Conservation (phyloP, 2,329 filamentous ascomycete species). For the Aspergillus hortae region DNA sequence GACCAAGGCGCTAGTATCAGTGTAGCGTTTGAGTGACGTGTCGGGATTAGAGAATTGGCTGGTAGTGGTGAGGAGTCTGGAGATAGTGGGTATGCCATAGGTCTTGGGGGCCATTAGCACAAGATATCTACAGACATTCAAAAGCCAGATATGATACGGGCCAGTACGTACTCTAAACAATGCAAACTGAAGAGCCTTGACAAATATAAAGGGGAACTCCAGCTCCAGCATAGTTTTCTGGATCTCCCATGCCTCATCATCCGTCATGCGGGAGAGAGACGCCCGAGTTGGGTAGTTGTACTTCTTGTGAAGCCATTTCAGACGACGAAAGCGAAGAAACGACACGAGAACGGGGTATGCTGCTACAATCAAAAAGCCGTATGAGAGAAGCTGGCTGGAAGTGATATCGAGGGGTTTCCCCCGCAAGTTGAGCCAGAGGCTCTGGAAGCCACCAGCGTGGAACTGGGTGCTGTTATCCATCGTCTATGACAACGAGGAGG, state of each 20-base stretch:
- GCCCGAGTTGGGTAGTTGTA: conserved; percentile 45
- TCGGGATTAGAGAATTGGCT: conserved; percentile 45
- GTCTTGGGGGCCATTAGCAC: conserved; percentile 34
- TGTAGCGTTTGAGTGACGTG: conserved; percentile 52
- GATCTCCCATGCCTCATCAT: conserved; percentile 52
- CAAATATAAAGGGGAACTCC: conserved; percentile 55
- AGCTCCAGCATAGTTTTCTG: conserved; percentile 43
- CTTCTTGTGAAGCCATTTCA: conserved; percentile 38
- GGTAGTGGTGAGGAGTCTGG: conserved; percentile 47
- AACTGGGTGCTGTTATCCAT: not conserved
- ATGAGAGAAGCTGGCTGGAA: conserved; percentile 18
- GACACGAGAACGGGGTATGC: conserved; percentile 27
- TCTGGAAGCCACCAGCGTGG: not conserved
- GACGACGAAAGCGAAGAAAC: conserved; percentile 27
- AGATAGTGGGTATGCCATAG: conserved; percentile 57
- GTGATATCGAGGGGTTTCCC: not conserved
- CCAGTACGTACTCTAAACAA: conserved; percentile 49
- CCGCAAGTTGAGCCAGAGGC: too few relatives aligned
- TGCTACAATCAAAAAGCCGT: conserved; percentile 17
- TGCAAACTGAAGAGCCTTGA: conserved; percentile 55
- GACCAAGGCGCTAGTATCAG: conserved; percentile 51
- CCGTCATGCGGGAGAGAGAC: conserved; percentile 52
- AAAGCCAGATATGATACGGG: not conserved
- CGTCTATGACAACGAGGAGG: not conserved
- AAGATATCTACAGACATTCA: not conserved